These are phyloP conservation scores for Xylaria sp. DNA, from an alignment of 2,329 filamentous ascomycete genomes.

Conservation along the genomic window DNA sequence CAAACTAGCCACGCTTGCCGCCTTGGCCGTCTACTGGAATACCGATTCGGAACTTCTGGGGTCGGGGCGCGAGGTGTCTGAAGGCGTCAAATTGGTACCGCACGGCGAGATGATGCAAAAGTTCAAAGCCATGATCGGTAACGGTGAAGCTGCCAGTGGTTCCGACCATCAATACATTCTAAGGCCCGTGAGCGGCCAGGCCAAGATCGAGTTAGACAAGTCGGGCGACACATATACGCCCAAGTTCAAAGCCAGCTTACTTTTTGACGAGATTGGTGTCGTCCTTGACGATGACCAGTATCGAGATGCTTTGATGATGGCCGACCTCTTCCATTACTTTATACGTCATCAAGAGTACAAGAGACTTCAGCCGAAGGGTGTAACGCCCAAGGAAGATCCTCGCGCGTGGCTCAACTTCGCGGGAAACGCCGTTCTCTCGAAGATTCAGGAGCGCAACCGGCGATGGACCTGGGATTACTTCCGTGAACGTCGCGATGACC, in stretches of 20 bases:
- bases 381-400: constrained; percentile 86
- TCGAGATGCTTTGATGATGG: constrained; percentile 95
- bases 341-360: constrained; percentile 98
- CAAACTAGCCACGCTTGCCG: constrained; percentile 91
- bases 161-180: constrained; percentile 88
- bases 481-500: constrained; percentile 89
- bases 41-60: constrained; percentile 89
- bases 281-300: constrained; percentile 99
- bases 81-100: constrained; percentile 68
- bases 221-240: constrained; percentile 81
- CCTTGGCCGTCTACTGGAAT: constrained; percentile 97
- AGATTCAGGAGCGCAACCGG: constrained; percentile 93
- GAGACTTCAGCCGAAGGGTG: constrained; percentile 84
- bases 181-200: constrained; percentile 93
- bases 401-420: constrained; percentile 93
- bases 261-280: constrained; percentile 97
- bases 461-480: constrained; percentile 98
- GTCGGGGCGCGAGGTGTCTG: constrained; percentile 77
- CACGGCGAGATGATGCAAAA: constrained; percentile 81
- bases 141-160: constrained; percentile 65
- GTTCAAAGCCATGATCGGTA: constrained; percentile 83
- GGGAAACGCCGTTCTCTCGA: constrained; percentile 85
- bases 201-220: constrained; percentile 95
- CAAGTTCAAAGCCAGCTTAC: constrained; percentile 87
- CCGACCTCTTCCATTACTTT: constrained; percentile 98